Evolutionary conservation across 2,329 filamentous ascomycete species (phyloP).

Genomic region (Sporothrix humicola): DNA sequence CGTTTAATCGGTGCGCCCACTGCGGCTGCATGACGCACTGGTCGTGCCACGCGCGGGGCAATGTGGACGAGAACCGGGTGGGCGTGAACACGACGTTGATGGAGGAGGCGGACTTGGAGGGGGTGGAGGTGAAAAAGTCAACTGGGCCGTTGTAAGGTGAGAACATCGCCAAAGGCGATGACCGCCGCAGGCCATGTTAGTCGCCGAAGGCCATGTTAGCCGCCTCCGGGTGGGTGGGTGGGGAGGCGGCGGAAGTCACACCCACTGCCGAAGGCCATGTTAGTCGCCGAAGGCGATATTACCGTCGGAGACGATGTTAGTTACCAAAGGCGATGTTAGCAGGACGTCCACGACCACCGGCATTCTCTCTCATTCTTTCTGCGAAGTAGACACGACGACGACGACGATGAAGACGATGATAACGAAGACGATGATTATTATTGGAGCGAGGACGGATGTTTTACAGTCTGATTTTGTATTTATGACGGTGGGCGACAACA

Average conservation of each 20-base stretch:
- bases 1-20: constrained; percentile 29
- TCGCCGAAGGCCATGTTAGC: not conserved
- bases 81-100: constrained; percentile 29
- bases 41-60: not conserved
- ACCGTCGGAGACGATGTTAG: too few species aligned
- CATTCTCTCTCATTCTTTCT: too few species aligned
- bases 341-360: too few species aligned
- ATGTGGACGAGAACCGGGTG: not conserved
- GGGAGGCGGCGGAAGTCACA: too few species aligned
- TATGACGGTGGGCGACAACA: too few species aligned
- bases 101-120: not conserved
- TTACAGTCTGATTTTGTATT: too few species aligned
- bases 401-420: not conserved
- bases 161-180: not conserved
- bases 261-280: too few species aligned
- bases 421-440: not conserved
- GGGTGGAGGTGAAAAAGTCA: not conserved
- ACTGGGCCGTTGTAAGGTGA: not conserved
- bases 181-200: not conserved
- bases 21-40: constrained; percentile 35
- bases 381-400: too few species aligned
- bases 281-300: too few species aligned
- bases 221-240: too few species aligned
- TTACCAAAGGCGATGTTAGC: too few species aligned
- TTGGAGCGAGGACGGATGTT: not conserved